phyloP scores from a whole-genome alignment of 768 basidiomycete species.

The Phylloporus rhodoxanthus region DNA sequence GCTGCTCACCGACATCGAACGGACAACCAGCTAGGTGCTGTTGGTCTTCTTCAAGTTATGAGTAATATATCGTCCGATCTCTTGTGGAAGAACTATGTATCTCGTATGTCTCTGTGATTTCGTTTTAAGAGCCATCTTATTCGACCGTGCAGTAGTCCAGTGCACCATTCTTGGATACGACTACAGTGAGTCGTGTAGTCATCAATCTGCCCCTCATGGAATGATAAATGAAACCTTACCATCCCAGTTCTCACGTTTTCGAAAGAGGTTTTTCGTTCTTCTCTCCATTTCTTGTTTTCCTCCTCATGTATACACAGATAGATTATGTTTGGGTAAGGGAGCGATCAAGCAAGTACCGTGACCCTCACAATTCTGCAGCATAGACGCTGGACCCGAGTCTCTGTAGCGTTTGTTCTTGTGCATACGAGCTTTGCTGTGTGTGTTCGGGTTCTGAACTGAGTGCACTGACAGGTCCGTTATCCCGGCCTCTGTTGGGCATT shows the following conservation, averaged over 20 bases:
- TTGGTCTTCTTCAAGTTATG: not conserved
- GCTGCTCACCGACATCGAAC: not conserved
- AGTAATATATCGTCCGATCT: not conserved
- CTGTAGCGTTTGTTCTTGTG: slow-evolving; percentile 12
- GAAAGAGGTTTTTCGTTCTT: not conserved
- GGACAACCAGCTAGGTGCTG: too few species aligned
- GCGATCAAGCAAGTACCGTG: too few species aligned
- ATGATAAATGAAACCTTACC: not conserved
- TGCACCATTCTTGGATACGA: slow-evolving; percentile 2
- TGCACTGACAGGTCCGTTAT: not conserved
- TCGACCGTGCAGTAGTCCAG: not conserved
- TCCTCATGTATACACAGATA: slow-evolving; percentile 1
- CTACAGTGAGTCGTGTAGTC: slow-evolving; percentile 1
- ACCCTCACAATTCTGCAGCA: not conserved
- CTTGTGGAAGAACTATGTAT: not conserved
- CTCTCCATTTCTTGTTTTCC: not conserved
- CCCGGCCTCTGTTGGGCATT: not conserved
- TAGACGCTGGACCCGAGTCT: slow-evolving; percentile 9
- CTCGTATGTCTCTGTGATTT: not conserved
- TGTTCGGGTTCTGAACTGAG: not conserved
- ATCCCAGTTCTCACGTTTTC: slow-evolving; percentile 23
- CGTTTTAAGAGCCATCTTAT: not conserved
- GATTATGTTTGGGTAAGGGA: slow-evolving; percentile 16
- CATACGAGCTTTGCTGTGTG: not conserved
- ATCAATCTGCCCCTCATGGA: too few species aligned